phyloP scores from a whole-genome alignment of 148 eudicot genomes.

The Chenopodium quinoa region DNA sequence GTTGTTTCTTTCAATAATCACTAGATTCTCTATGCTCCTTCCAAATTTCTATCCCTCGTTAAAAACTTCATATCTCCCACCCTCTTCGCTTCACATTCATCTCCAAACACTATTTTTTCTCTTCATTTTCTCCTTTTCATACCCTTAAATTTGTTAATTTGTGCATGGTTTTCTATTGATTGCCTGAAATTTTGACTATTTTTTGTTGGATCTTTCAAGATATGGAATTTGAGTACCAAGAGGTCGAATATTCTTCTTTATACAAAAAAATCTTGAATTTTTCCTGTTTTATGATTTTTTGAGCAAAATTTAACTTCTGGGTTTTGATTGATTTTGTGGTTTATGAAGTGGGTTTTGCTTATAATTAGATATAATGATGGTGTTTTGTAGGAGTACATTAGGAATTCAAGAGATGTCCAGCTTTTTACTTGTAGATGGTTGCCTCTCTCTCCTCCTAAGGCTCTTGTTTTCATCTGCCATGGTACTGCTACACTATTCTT shows the following conservation, averaged over 20 bases:
- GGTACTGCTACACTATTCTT: constrained; percentile 32
- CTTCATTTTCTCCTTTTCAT: not conserved
- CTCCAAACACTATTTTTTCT: not conserved
- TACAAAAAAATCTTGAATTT: not conserved
- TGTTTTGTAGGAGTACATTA: constrained; percentile 53
- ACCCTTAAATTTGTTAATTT: not conserved
- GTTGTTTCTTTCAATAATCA: not conserved
- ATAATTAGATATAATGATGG: constrained; percentile 1
- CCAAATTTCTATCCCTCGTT: not conserved
- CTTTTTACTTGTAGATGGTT: constrained; percentile 97
- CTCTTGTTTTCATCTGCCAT: constrained; percentile 98
- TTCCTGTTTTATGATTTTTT: not conserved
- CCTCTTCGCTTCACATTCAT: not conserved
- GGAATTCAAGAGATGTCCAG: constrained; percentile 77
- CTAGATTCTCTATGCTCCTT: not conserved
- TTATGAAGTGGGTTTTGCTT: constrained; percentile 10
- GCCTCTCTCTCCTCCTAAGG: constrained; percentile 85
- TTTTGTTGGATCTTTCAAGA: not conserved
- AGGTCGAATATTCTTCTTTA: constrained; percentile 39
- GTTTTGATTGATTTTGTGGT: constrained; percentile 10
- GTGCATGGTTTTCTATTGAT: not conserved
- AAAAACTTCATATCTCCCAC: not conserved
- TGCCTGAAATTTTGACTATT: not conserved
- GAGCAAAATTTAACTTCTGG: not conserved
- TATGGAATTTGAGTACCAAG: constrained; percentile 78